Evolutionary conservation across 2,329 filamentous ascomycete genomes (phyloP).

Genomic region (Botrytis porri): DNA sequence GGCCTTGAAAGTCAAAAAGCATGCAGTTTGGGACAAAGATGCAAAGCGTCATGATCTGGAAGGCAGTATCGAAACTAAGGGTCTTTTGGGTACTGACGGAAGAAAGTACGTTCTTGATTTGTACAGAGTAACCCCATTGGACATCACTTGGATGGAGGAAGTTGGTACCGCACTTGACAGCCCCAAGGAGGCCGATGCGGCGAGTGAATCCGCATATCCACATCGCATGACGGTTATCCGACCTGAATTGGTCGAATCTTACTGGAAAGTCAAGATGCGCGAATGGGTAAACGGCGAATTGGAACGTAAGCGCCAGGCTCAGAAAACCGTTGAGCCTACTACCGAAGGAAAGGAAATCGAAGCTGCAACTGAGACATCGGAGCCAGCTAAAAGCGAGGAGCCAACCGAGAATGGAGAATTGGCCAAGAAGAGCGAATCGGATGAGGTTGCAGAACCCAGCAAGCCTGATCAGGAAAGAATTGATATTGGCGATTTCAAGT

Average conservation of each 20-base stretch:
- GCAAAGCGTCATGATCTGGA: slow-evolving; percentile 86
- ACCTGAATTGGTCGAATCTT: slow-evolving; percentile 83
- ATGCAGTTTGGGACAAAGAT: slow-evolving; percentile 97
- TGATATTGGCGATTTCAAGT: slow-evolving; percentile 82
- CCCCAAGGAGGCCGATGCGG: slow-evolving; percentile 37
- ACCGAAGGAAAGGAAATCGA: neutral
- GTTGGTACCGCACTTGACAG: slow-evolving; percentile 48
- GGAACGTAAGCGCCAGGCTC: slow-evolving; percentile 54
- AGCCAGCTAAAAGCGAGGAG: slow-evolving; percentile 9
- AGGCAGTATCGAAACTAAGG: slow-evolving; percentile 96
- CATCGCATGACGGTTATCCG: slow-evolving; percentile 95
- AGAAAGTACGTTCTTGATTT: slow-evolving; percentile 97
- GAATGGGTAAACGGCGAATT: slow-evolving; percentile 83
- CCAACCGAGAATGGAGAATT: neutral
- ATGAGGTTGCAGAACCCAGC: slow-evolving; percentile 30
- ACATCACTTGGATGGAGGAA: slow-evolving; percentile 87
- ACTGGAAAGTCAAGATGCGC: slow-evolving; percentile 80
- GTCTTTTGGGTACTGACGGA: slow-evolving; percentile 92
- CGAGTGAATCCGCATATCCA: slow-evolving; percentile 58
- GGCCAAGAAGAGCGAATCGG: neutral
- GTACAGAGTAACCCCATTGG: slow-evolving; percentile 89
- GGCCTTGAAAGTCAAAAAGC: slow-evolving; percentile 86
- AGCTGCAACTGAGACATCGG: slow-evolving; percentile 1
- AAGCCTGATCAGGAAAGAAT: slow-evolving; percentile 57
- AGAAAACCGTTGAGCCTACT: slow-evolving; percentile 26